Percentiles rank a stretch among this genome's conserved stretches.
These are phyloP conservation scores for Corylus avellana DNA, from an alignment of 306 rosid genomes.

Conservation along the genomic window DNA sequence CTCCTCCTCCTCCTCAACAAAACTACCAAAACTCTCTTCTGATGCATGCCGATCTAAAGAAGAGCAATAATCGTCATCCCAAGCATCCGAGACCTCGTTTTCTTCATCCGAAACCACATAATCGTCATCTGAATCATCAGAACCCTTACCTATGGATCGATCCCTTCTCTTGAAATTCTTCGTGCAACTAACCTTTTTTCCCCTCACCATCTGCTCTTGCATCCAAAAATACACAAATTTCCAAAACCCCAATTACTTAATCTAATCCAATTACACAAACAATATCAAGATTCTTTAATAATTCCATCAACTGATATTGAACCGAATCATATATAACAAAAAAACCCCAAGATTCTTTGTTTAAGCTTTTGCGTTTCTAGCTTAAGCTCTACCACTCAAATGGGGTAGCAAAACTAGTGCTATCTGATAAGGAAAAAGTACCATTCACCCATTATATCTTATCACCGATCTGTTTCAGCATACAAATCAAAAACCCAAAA, in stretches of 20 bases:
- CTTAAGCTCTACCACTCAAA: neutral
- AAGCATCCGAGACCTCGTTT: conserved; percentile 56
- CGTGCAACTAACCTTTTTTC: conserved; percentile 63
- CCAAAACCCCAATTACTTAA: conserved; percentile 25
- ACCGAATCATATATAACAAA: conserved; percentile 5
- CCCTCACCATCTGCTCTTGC: conserved; percentile 83
- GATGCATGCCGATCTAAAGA: conserved; percentile 65
- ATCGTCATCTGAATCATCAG: conserved; percentile 96
- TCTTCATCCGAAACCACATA: conserved; percentile 77
- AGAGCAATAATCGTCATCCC: conserved; percentile 57
- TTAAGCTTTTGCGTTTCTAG: conserved; percentile 3
- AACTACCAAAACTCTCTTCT: conserved; percentile 56
- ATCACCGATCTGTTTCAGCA: conserved; percentile 50
- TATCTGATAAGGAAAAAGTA: conserved; percentile 17
- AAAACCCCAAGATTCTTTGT: neutral
- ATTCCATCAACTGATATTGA: conserved; percentile 16
- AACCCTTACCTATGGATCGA: conserved; percentile 51
- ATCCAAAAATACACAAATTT: conserved; percentile 22
- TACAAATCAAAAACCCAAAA: conserved; percentile 3
- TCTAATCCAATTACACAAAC: conserved; percentile 19
- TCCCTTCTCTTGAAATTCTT: conserved; percentile 40
- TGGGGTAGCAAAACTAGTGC: conserved; percentile 11
- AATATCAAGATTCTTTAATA: conserved; percentile 5
- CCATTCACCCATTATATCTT: conserved; percentile 26
- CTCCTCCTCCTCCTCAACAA: conserved; percentile 39